These are phyloP conservation scores for Pleurotus platypus DNA, from an alignment of 768 basidiomycete species.

Conservation along the genomic window DNA sequence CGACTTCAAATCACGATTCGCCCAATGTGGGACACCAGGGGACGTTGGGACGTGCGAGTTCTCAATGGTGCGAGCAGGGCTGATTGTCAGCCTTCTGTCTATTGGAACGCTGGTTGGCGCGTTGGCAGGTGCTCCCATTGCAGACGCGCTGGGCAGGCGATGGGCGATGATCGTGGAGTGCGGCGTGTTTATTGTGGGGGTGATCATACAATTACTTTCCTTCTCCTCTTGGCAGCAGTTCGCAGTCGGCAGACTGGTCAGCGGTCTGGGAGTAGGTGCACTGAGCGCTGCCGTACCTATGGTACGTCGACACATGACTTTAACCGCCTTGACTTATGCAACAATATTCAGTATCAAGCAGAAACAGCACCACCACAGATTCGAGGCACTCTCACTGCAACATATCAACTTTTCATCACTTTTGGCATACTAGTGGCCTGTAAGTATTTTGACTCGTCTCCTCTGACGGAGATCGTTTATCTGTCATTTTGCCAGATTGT, in stretches of 20 bases:
- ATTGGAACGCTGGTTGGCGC: constrained; percentile 69
- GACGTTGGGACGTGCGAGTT: constrained; percentile 46
- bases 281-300: constrained; percentile 68
- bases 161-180: constrained; percentile 66
- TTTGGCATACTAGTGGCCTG: constrained; percentile 68
- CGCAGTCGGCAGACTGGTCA: constrained; percentile 60
- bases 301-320: constrained; percentile 21
- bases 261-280: constrained; percentile 67
- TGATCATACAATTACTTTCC: constrained; percentile 55
- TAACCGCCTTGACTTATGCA: neutral
- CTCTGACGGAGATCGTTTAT: neutral
- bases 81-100: constrained; percentile 68
- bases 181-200: constrained; percentile 52
- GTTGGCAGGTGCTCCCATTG: constrained; percentile 57
- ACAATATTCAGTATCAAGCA: constrained; percentile 49
- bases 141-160: constrained; percentile 63
- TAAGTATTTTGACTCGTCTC: constrained; percentile 22
- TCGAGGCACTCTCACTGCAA: constrained; percentile 63
- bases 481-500: constrained; percentile 37
- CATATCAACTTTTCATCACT: constrained; percentile 65
- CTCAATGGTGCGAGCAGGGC: constrained; percentile 51
- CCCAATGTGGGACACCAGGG: constrained; percentile 37
- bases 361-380: constrained; percentile 72
- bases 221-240: constrained; percentile 60
- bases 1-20: constrained; percentile 66